Evolutionary conservation across 2,329 filamentous ascomycete species (phyloP), one percentile per base, ranked within the genome.

Genomic region (Chalaropsis ovoidea): DNA sequence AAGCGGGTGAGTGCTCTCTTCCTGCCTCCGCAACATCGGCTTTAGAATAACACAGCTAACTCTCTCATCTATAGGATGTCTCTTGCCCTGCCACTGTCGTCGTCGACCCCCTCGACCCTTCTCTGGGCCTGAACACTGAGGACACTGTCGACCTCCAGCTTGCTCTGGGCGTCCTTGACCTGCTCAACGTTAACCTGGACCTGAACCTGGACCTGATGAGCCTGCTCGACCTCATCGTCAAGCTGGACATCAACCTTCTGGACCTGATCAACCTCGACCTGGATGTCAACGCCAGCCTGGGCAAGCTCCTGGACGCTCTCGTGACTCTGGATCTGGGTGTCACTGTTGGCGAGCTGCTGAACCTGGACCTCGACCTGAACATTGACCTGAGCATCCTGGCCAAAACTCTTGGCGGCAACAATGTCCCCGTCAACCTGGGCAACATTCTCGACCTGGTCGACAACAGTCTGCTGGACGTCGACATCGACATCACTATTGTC

Each of bases 191-290:
- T 17, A 19, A 63, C 24, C 47, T 63, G 1, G 41, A 61, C 15
- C 22, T 67, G n/a, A 60, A 60, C 11, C 64, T 68, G 22, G 61
- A 68, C 31, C 64, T 68, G 19, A 42, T 22, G 4, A n/a, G 24
- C 17, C 11, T 66, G 15, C 67, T 68, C 1, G 61, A 64, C 24
- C 39, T 64, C 6, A 63, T 66, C 2, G 64, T 68, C 17, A 62
- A 54, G 24, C 62, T 68, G 3, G 19, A 65, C 45, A 45, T 66
- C n/a, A 66, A 66, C 64, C 31, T 68, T 10, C 39, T 65, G n/a
- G 64, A 66, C 54, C 67, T 68, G 7, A 31, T 67, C 27, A 45
- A 64, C 64, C 61, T 68, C 3, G 19, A 68, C 67, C 64, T 68
- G 15, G 52, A 63, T 31, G 41, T 64, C 62, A 19, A 56, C 22